Percentiles rank a stretch among this genome's conserved stretches.
These are phyloP conservation scores for Dryadomyces quercus-mongolicae DNA, from an alignment of 2,329 filamentous ascomycete species.

Conservation along the genomic window DNA sequence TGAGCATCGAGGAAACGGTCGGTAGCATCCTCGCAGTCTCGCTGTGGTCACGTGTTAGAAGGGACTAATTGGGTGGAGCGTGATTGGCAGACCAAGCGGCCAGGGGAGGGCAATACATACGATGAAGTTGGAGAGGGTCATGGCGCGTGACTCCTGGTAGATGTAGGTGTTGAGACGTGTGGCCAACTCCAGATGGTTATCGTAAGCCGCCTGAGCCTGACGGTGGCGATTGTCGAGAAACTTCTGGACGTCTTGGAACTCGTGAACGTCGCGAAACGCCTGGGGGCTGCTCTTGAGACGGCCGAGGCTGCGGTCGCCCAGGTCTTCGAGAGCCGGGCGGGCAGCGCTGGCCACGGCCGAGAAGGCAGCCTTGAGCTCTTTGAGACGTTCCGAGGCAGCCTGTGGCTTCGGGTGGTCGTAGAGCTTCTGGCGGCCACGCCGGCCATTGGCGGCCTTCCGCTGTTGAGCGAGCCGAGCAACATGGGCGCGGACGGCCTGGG, in stretches of 20 bases:
- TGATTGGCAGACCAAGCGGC: neutral
- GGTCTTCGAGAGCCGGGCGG: constrained; percentile 52
- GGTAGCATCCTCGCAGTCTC: constrained; percentile 19
- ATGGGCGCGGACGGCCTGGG: constrained; percentile 14
- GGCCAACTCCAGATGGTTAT: constrained; percentile 15
- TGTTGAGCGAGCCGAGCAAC: constrained; percentile 17
- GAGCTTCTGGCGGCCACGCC: constrained; percentile 42
- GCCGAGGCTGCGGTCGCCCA: constrained; percentile 48
- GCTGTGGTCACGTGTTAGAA: constrained; percentile 9
- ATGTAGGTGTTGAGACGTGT: constrained; percentile 4
- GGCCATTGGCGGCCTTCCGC: constrained; percentile 23
- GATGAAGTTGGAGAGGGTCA: constrained; percentile 9
- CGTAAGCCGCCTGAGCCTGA: constrained; percentile 12
- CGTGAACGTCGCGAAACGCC: constrained; percentile 38
- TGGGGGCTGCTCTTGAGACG: constrained; percentile 42
- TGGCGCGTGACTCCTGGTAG: constrained; percentile 2
- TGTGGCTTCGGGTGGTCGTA: constrained; percentile 42
- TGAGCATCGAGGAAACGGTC: constrained; percentile 33
- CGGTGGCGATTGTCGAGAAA: constrained; percentile 36
- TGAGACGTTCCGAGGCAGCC: constrained; percentile 49
- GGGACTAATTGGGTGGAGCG: neutral
- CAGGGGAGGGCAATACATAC: constrained; percentile 6
- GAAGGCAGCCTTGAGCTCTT: constrained; percentile 54
- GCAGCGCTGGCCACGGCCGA: constrained; percentile 49
- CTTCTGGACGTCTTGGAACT: constrained; percentile 37